Evolutionary conservation across 495 filamentous ascomycete species (phyloP), one percentile per base, ranked within the genome.

Genomic region (Trichoderma erinaceum): DNA sequence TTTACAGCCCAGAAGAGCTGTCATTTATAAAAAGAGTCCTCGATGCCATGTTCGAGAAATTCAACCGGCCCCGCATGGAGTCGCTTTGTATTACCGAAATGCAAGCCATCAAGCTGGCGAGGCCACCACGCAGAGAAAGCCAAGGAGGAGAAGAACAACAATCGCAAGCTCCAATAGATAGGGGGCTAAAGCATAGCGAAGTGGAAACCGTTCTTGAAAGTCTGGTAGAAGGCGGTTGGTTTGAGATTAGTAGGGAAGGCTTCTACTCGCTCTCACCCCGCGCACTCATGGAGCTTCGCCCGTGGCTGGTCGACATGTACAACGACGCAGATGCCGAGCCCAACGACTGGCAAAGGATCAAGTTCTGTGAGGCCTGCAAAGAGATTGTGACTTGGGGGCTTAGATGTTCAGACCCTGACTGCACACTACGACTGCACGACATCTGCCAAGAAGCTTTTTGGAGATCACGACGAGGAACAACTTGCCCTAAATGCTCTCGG

Each of bases 321-420:
- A 97, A 97, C 76, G 88, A 92, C 70, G 70, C 75, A 4, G 86
- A 86, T 29, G 82, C 82, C 1, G 83, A 81, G 6, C 80, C 83
- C 1, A 82, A 81, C 16, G 85, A 83, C 44, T 84, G 80, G 81
- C 82, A 90, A 71, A 84, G 84, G 69, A 90, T 99, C 75, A 96
- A 95, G 85, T 86, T 88, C 68, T 99, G 95, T 78, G 84, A 88
- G 75, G 92, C 90, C 2, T 99, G 95, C 76, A 91, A 86, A 77
- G 93, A 97, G 76, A 90, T 98, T 67, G 85, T 97, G 68, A 98
- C 93, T 10, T 79, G 91, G 69, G 94, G 94, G 6, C 89, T 94
- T 83, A 86, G 94, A 25, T 98, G 94, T 76, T 76, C 80, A 6
- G 84, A 90, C 46, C 78, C 81, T 21, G 81, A 86, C 23, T 98